These are phyloP conservation scores for Pichia rugopelliculosa DNA, from an alignment of 805 yeast species.

Conservation along the genomic window DNA sequence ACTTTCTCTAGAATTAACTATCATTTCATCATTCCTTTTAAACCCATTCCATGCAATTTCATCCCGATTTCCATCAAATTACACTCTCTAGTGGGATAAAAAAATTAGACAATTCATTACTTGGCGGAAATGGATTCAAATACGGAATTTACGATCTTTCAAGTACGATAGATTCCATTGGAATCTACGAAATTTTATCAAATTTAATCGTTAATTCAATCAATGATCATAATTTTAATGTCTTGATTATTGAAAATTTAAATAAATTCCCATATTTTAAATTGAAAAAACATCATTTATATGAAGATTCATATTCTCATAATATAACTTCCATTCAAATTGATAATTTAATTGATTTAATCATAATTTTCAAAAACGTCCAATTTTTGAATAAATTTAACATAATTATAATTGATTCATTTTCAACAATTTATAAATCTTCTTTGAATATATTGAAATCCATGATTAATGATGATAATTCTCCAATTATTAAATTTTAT, in stretches of 20 bases:
- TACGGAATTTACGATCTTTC: constrained; percentile 24
- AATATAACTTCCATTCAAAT: constrained; percentile 15
- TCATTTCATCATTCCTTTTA: no score
- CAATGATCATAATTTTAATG: constrained; percentile 1
- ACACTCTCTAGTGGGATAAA: constrained; percentile 13
- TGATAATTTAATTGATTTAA: constrained; percentile 17
- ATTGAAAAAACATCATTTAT: constrained; percentile 9
- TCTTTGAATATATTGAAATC: constrained; percentile 9
- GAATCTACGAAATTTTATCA: constrained; percentile 23
- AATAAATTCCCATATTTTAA: constrained; percentile 24
- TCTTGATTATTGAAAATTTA: constrained; percentile 14
- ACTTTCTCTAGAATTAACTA: no score
- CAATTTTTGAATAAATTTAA: constrained; percentile 15
- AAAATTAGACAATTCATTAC: constrained; percentile 15
- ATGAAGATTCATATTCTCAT: not conserved
- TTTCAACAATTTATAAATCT: constrained; percentile 20
- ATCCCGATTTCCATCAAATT: not conserved
- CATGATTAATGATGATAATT: constrained; percentile 7
- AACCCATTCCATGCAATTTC: not conserved
- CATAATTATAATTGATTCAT: constrained; percentile 24
- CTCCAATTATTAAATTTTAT: constrained; percentile 17
- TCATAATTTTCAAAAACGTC: constrained; percentile 15
- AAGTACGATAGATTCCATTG: constrained; percentile 21
- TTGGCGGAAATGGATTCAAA: constrained; percentile 19
- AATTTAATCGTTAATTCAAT: not conserved